Conservation (phyloP, 495 filamentous ascomycete species). For the Penicillium odoratum region DNA sequence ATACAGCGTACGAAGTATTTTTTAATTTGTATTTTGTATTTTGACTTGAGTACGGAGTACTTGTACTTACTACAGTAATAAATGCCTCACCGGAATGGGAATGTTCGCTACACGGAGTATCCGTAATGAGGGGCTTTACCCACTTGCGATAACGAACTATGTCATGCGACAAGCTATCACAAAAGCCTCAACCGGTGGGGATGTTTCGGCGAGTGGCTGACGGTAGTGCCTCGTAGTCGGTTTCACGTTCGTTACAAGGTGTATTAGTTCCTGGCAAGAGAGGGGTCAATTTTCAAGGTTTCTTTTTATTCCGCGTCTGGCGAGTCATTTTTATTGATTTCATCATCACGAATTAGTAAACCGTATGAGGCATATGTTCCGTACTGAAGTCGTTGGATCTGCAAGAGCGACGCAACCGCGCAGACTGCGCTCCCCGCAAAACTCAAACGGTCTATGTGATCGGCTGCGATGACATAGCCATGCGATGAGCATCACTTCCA, state of each 20-base stretch:
- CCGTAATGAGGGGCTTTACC: background rate
- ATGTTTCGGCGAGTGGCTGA: background rate
- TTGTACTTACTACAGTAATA: conserved; percentile 1
- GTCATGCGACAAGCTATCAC: conserved; percentile 6
- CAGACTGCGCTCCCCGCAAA: background rate
- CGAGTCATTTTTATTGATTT: background rate
- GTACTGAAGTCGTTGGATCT: background rate
- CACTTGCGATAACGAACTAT: conserved; percentile 11
- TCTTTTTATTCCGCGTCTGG: conserved; percentile 14
- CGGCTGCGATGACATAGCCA: background rate
- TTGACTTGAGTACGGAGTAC: conserved; percentile 3
- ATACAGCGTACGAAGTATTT: background rate
- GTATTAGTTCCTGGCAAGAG: background rate
- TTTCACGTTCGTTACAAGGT: background rate
- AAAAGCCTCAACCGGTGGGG: conserved; percentile 8
- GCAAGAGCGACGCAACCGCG: background rate
- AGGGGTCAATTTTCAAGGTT: background rate
- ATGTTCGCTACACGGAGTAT: background rate
- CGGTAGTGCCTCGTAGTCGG: conserved; percentile 7
- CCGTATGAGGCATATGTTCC: background rate
- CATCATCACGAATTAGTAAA: no score
- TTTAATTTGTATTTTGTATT: no score
- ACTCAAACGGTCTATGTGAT: background rate
- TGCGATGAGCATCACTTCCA: background rate
- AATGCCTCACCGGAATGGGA: conserved; percentile 26